These are phyloP conservation scores for Leptomonas pyrrhocoris DNA, from an alignment of 208 protist genomes.

Conservation along the genomic window DNA sequence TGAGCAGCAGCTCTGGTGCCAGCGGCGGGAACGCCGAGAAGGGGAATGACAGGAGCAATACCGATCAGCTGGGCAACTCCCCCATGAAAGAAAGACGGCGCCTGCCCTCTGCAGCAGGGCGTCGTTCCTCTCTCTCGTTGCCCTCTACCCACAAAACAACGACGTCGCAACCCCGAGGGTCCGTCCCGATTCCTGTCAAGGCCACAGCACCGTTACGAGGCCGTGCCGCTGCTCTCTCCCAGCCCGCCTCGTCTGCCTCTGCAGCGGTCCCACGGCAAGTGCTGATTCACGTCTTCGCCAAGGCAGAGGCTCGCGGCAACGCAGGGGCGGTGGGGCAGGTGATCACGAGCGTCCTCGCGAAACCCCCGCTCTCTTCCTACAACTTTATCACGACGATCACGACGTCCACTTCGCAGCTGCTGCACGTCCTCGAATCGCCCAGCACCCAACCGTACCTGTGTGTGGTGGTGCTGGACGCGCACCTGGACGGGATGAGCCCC, in stretches of 20 bases:
- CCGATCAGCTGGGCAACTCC: background rate
- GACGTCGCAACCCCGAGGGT: background rate
- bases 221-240: background rate
- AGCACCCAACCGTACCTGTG: constrained; percentile 30
- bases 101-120: background rate
- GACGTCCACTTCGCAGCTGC: constrained; percentile 45
- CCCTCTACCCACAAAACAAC: background rate
- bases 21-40: background rate
- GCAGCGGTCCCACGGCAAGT: constrained; percentile 20
- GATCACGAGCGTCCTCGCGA: constrained; percentile 43
- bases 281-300: constrained; percentile 54
- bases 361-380: constrained; percentile 45
- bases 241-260: constrained; percentile 1
- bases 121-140: constrained; percentile 1
- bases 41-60: background rate
- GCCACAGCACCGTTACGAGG: background rate
- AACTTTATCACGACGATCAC: constrained; percentile 47
- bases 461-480: constrained; percentile 47
- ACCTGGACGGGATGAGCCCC: constrained; percentile 26
- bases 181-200: background rate
- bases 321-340: constrained; percentile 40
- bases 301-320: constrained; percentile 15
- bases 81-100: background rate
- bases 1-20: background rate
- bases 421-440: constrained; percentile 18